Base-by-base conservation (phyloP, 1,284 basidiomycete species). In the Austropuccinia psidii region DNA sequence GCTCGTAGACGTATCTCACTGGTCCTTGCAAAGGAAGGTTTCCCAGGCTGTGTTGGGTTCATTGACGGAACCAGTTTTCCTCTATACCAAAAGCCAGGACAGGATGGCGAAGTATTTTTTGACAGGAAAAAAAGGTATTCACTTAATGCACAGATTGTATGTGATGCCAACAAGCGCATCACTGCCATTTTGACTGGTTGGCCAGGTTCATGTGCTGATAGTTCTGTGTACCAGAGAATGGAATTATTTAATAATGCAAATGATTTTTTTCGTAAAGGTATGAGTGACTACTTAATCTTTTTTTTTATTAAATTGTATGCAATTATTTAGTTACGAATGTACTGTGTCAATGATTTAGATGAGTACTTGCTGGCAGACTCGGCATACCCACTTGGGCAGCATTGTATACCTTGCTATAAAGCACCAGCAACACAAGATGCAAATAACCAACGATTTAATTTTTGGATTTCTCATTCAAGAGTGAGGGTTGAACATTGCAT, bases 311-410 rank as follows among this genome's bases (percentile, higher is more conserved):
- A n/a, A n/a, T n/a, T n/a, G n/a, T n/a, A n/a, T n/a, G n/a, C n/a
- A n/a, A n/a, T n/a, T n/a, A n/a, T n/a, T n/a, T n/a, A n/a, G n/a
- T n/a, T n/a, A n/a, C n/a, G n/a, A n/a, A n/a, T n/a, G n/a, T n/a
- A n/a, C n/a, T n/a, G n/a, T n/a, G n/a, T n/a, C n/a, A n/a, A n/a
- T n/a, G n/a, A n/a, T n/a, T n/a, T 27, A 66, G 65, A 50, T 5
- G 31, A 68, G 24, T 68, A 68, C 29, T 17, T 68, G 6, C 13
- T 68, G 5, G 52, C 65, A 7, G 65, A 57, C 29, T 57, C 52
- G 15, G 65, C 65, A 9, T 68, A 68, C 29, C 29, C 13, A 4
- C 29, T 55, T 27, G 17, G 49, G 19, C 29, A 52, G 35, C 37
- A n/a, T 6, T 37, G 33, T 7, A 55, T 68, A 4, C 65, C 65